Evolutionary conservation across 202 grass and related monocot genomes (phyloP), one percentile per base, ranked within the genome.

Genomic region (Dendrocalamus latiflorus): DNA sequence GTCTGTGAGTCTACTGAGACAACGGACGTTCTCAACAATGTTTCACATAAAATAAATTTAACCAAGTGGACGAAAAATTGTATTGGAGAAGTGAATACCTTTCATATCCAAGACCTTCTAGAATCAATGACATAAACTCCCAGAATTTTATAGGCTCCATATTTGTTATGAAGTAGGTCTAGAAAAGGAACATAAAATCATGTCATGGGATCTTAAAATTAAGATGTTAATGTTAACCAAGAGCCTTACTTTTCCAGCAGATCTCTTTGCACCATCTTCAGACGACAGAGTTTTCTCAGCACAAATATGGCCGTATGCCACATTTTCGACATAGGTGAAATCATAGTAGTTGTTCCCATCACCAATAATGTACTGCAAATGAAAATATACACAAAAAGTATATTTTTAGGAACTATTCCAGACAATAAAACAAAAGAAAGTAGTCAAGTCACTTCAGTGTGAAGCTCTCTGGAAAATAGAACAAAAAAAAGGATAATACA

Each of bases 21-120:
- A 87, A 87, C 4, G 67, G 17, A 36, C 2, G 12, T 1, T 43
- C 22, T 62, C 16, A 43, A 4, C 33, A 45, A 87, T 24, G n/a
- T 44, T 82, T 53, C 24, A 53, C 4, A 56, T 12, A 77, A 21
- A 10, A 43, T 76, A 61, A 76, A 42, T 61, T 68, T 42, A n/a
- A n/a, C n/a, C n/a, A n/a, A 76, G n/a, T 25, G 24, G 16, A 33
- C 15, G 5, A 15, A 5, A 58, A 59, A 74, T 18, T 26, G 34
- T 34, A 61, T 30, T 51, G 21, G 56, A 45, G 73, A 75, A 9
- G 39, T 25, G 17, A 61, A 71, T 73, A 98, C 95, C 95, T 98
- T 81, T 98, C 85, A 88, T 98, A 95, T 85, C 95, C 95, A 61
- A 98, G 95, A 86, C 95, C 92, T 93, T n/a, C n/a, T n/a, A n/a